Percentiles rank a stretch among this genome's conserved stretches.
Evolutionary conservation across 2,329 filamentous ascomycete genomes (phyloP).

Genomic region (Cercospora sp.): DNA sequence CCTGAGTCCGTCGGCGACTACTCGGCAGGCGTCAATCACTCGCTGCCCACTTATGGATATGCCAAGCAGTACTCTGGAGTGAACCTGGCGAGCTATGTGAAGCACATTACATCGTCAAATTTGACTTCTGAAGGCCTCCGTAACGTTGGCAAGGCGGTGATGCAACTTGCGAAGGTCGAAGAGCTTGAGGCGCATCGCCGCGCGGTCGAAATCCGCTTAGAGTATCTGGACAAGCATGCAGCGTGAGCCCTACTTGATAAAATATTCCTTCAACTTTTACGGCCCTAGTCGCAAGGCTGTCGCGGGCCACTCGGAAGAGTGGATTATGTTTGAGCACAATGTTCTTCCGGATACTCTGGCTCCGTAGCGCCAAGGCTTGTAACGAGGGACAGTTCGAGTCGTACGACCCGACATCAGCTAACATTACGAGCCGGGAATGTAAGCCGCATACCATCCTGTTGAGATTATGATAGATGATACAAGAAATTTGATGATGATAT

Average conservation of each 20-base stretch:
- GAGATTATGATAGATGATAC: not conserved
- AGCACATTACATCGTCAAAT: slow-evolving; percentile 95
- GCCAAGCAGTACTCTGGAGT: slow-evolving; percentile 98
- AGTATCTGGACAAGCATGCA: slow-evolving; percentile 19
- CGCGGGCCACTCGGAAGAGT: not conserved
- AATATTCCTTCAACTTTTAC: not conserved
- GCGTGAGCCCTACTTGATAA: not conserved
- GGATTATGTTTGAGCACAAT: not conserved
- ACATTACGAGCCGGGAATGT: not conserved
- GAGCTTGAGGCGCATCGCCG: slow-evolving; percentile 89
- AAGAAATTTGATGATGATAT: slow-evolving; percentile 7
- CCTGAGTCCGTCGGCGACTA: slow-evolving; percentile 98
- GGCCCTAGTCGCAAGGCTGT: not conserved
- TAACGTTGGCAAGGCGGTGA: slow-evolving; percentile 85
- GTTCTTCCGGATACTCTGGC: not conserved
- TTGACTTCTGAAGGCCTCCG: slow-evolving; percentile 80
- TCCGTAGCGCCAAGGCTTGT: not conserved
- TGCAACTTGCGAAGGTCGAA: slow-evolving; percentile 92
- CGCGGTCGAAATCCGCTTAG: slow-evolving; percentile 66
- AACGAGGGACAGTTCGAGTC: not conserved
- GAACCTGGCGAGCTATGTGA: slow-evolving; percentile 92
- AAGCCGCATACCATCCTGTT: not conserved
- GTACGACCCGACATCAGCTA: not conserved
- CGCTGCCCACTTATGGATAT: slow-evolving; percentile 93
- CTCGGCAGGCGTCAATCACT: slow-evolving; percentile 96